Conservation (phyloP, 805 yeast species). For the Blastobotrys chiropterorum region DNA sequence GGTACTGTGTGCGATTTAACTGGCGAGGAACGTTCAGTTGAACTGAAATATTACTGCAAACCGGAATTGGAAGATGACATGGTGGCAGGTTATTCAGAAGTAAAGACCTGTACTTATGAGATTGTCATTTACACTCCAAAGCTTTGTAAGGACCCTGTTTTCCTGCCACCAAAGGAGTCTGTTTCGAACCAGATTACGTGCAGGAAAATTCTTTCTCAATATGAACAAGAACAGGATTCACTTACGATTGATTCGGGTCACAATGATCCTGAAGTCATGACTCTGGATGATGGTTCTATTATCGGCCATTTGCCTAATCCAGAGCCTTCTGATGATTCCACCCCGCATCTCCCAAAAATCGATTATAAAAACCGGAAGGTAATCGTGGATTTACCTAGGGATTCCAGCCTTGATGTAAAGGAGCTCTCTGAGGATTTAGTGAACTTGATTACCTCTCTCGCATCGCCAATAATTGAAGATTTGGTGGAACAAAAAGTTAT, state of each 20-base stretch:
- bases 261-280: no score
- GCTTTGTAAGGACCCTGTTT: constrained; percentile 39
- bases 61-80: constrained; percentile 28
- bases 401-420: not conserved
- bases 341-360: not conserved
- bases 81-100: constrained; percentile 42
- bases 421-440: not conserved
- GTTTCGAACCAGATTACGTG: constrained; percentile 26
- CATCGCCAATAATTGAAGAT: not conserved
- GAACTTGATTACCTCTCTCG: not conserved
- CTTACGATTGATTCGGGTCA: not conserved
- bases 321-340: not conserved
- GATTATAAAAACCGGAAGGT: not conserved
- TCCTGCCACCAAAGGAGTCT: constrained; percentile 29
- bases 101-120: constrained; percentile 52
- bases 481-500: not conserved
- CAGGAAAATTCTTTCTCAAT: constrained; percentile 7
- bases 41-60: constrained; percentile 53
- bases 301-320: no score
- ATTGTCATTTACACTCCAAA: constrained; percentile 45
- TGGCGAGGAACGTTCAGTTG: constrained; percentile 44
- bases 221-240: not conserved
- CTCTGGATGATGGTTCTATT: no score
- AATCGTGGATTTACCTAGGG: not conserved
- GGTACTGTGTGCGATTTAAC: constrained; percentile 63